phyloP scores from a whole-genome alignment of 2,329 filamentous ascomycete species.

The Blastomyces percursus region DNA sequence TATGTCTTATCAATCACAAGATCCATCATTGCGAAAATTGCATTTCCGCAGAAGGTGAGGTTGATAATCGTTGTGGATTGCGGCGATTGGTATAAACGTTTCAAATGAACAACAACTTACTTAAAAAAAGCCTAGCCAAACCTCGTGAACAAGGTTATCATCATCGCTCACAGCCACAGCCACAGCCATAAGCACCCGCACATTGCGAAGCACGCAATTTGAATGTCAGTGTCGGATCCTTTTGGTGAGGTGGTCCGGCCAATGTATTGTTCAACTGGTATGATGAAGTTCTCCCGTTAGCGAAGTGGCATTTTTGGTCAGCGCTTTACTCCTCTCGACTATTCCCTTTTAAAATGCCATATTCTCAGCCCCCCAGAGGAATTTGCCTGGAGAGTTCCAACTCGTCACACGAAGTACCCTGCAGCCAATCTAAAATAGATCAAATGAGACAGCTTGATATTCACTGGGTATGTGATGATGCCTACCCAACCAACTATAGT shows the following conservation, averaged over 20 bases:
- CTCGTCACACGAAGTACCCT: not conserved
- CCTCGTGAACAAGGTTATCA: not conserved
- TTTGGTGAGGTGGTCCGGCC: too few relatives aligned
- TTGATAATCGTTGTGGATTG: not conserved
- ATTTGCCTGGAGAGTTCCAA: not conserved
- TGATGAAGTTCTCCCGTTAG: not conserved
- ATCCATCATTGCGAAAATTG: not conserved
- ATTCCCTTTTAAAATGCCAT: not conserved
- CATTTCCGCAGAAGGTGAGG: not conserved
- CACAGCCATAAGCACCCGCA: not conserved
- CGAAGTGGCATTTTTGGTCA: not conserved
- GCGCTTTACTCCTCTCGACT: not conserved
- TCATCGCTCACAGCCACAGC: not conserved
- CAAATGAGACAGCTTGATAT: not conserved
- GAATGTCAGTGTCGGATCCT: not conserved
- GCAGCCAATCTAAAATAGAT: too few relatives aligned
- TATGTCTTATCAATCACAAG: not conserved
- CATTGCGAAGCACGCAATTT: not conserved
- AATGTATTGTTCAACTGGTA: too few relatives aligned
- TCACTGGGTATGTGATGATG: not conserved
- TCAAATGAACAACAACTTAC: not conserved
- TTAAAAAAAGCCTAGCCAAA: too few relatives aligned
- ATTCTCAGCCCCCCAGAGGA: not conserved
- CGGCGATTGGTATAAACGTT: not conserved
- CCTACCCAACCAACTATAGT: not conserved